Evolutionary conservation across 2,329 filamentous ascomycete genomes (phyloP).

Genomic region (Cladosporium sp.): DNA sequence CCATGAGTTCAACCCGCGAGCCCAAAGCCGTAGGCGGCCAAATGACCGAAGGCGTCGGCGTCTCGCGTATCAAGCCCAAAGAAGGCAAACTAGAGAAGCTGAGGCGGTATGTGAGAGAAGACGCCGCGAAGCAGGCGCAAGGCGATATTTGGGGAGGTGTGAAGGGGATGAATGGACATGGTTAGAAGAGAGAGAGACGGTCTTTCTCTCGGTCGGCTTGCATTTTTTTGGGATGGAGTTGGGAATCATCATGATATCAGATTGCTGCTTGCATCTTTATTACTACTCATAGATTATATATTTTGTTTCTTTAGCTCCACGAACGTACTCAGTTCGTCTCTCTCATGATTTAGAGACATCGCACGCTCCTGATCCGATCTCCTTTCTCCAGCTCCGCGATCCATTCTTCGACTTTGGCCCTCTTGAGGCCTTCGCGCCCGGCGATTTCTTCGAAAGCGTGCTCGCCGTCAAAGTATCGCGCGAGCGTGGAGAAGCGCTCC

Average conservation of each 20-base stretch:
- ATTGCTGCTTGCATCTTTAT: not conserved
- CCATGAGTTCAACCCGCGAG: slow-evolving; percentile 18
- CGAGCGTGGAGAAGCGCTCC: slow-evolving; percentile 70
- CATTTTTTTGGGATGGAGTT: too few species aligned
- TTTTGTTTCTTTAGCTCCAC: not conserved
- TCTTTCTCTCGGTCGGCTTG: too few species aligned
- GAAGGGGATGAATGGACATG: slow-evolving; percentile 17
- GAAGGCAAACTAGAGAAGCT: slow-evolving; percentile 21
- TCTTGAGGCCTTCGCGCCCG: slow-evolving; percentile 60
- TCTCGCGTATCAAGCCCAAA: slow-evolving; percentile 13
- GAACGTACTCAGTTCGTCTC: not conserved
- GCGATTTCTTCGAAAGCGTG: slow-evolving; percentile 81
- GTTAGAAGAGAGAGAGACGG: not conserved
- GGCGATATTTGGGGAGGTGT: slow-evolving; percentile 18
- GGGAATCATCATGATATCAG: not conserved
- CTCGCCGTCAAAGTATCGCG: slow-evolving; percentile 85
- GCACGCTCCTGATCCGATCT: slow-evolving; percentile 56
- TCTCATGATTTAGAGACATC: slow-evolving; percentile 27
- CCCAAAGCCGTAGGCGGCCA: slow-evolving; percentile 20
- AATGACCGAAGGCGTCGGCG: slow-evolving; percentile 18
- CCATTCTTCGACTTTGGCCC: slow-evolving; percentile 62
- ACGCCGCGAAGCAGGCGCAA: slow-evolving; percentile 18
- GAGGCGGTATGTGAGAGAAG: slow-evolving; percentile 12
- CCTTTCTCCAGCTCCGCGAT: slow-evolving; percentile 67
- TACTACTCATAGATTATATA: not conserved